A percentile compares a stretch with the other conserved stretches of the same genome.
These are phyloP conservation scores for Pseudomonodictys pantanalensis DNA, from an alignment of 495 filamentous ascomycete genomes.

Conservation along the genomic window DNA sequence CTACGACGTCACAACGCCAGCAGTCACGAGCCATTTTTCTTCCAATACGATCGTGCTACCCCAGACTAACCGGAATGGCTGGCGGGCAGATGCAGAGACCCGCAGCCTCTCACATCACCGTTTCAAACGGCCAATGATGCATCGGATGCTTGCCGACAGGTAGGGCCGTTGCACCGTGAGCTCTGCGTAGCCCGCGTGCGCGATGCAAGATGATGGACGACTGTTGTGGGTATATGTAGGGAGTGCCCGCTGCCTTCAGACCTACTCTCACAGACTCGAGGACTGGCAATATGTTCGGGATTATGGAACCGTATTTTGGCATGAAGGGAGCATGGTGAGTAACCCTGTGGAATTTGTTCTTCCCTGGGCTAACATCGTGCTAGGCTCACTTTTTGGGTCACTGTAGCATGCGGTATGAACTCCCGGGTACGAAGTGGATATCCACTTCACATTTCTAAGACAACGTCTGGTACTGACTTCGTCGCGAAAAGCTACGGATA, in stretches of 20 bases:
- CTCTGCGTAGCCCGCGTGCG: neutral
- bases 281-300: neutral
- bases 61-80: neutral
- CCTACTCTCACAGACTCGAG: no score
- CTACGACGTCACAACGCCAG: neutral
- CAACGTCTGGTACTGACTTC: no score
- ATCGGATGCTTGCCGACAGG: no score
- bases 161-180: no score
- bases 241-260: neutral
- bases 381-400: constrained; percentile 60
- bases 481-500: neutral
- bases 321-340: constrained; percentile 54
- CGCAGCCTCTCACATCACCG: neutral
- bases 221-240: neutral
- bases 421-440: no score
- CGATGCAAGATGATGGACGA: neutral
- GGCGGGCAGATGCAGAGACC: neutral
- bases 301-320: constrained; percentile 54
- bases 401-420: constrained; percentile 44
- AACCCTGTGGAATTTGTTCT: no score
- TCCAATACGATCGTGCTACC: neutral
- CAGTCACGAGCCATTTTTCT: neutral
- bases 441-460: no score
- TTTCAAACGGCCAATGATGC: neutral
- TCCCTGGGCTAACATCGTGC: no score